Evolutionary conservation across 768 basidiomycete species (phyloP), one percentile per base, ranked within the genome.

Genomic region (Termitomyces sp.): DNA sequence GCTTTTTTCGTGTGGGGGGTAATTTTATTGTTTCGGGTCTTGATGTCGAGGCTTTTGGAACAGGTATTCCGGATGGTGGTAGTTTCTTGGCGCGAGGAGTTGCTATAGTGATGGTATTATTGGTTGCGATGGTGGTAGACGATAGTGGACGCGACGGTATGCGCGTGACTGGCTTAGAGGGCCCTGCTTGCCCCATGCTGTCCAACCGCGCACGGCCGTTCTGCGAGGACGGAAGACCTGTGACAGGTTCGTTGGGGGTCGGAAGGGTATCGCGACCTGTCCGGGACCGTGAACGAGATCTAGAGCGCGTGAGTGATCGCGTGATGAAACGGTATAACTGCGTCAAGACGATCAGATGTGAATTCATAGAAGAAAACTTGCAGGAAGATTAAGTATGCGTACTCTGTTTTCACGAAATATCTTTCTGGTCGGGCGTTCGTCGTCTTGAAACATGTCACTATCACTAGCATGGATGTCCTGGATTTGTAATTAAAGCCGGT

Each of bases 301-400:
- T 79, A 40, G 80, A 81, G 54, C 75, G 74, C 49, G 78, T 77
- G 53, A 78, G 73, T 51, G 80, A 81, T 60, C 75, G 73, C 30
- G 77, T 75, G 62, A 78, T 73, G 70, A 89, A 86, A 28, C 75
- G 78, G 63, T 80, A 84, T 64, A 89, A 70, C 87, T 89, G 62
- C 53, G 37, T 14, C 45, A 35, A 62, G 50, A 57, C 30, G 40
- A 55, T 60, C 44, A 58, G 58, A 43, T 37, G 37, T 44, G 42
- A 50, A 45, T 52, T 40, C 42, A 26, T 56, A 35, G 45, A 55
- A 45, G 50, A 41, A 56, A 12, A 52, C 57, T 45, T 46, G 51
- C 52, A 33, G 45, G 38, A 1, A 40, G 54, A 54, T 60, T 35
- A 50, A 11, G 21, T 50, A 51, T 38, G 66, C 73, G 53, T 48